Conservation (phyloP, 1,139 yeast genomes). For the Blastobotrys capitulatus region DNA sequence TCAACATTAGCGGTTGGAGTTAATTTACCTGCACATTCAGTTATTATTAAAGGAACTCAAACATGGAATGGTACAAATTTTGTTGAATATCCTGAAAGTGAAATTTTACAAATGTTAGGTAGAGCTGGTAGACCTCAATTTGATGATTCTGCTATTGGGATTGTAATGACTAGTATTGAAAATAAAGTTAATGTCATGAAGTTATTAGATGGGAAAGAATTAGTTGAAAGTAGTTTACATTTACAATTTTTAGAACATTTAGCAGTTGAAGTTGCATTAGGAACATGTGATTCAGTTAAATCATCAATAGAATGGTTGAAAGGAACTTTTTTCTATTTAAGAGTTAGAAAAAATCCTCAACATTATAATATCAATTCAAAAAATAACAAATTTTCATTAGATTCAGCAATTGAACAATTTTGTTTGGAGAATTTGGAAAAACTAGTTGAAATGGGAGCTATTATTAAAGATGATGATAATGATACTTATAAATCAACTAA, state of each 20-base stretch:
- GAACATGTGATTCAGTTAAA: slow-evolving; percentile 89
- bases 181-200: slow-evolving; percentile 80
- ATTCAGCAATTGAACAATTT: slow-evolving; percentile 1
- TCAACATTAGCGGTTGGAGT: slow-evolving; percentile 99
- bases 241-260: slow-evolving; percentile 80
- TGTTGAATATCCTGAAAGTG: slow-evolving; percentile 88
- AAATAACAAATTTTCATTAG: background rate
- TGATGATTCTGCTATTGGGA: slow-evolving; percentile 89
- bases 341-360: slow-evolving; percentile 92
- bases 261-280: slow-evolving; percentile 92
- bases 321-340: slow-evolving; percentile 85
- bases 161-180: slow-evolving; percentile 78
- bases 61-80: slow-evolving; percentile 95
- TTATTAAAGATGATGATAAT: background rate
- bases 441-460: slow-evolving; percentile 2
- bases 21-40: slow-evolving; percentile 95
- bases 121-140: slow-evolving; percentile 99
- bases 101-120: slow-evolving; percentile 95
- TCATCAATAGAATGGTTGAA: slow-evolving; percentile 98
- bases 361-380: slow-evolving; percentile 42
- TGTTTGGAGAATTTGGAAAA: background rate
- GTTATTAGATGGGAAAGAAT: slow-evolving; percentile 87
- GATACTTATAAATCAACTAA: background rate
- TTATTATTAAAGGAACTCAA: slow-evolving; percentile 92
- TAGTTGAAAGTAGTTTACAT: slow-evolving; percentile 81